Evolutionary conservation across 768 basidiomycete species (phyloP).

Genomic region (Hemileccinum rubropunctum): DNA sequence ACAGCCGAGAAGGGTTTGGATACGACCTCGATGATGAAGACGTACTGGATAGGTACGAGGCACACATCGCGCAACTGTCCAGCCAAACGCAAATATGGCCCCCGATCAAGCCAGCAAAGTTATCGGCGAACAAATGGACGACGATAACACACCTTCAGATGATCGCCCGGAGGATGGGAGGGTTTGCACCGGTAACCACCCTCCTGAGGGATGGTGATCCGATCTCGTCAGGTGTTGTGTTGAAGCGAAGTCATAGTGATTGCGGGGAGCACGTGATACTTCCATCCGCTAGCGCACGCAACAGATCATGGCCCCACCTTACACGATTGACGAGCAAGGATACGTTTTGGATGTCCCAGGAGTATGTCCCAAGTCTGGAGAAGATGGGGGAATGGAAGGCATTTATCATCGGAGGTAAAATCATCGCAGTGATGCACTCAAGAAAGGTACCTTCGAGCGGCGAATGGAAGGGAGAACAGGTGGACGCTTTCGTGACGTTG

Average conservation of each 20-base stretch:
- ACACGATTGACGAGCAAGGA: too few relatives aligned
- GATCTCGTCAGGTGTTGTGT: not conserved
- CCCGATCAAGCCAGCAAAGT: not conserved
- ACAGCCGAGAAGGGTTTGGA: too few relatives aligned
- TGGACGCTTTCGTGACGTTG: not conserved
- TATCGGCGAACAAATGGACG: not conserved
- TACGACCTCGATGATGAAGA: too few relatives aligned
- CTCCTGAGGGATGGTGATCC: not conserved
- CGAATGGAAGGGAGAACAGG: not conserved
- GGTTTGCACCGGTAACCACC: not conserved
- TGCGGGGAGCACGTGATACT: not conserved
- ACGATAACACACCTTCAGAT: too few relatives aligned
- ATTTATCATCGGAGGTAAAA: not conserved
- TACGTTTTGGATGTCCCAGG: too few relatives aligned
- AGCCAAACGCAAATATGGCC: conserved; percentile 5
- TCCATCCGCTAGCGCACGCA: not conserved
- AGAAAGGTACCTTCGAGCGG: not conserved
- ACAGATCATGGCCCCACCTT: too few relatives aligned
- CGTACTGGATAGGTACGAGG: not conserved
- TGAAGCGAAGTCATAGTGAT: not conserved
- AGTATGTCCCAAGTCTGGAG: not conserved
- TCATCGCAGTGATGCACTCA: not conserved
- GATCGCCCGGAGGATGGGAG: not conserved
- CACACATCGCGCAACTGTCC: not conserved
- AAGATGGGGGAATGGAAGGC: not conserved